Evolutionary conservation across 179 eudicot genomes (phyloP), one percentile per base, ranked within the genome.

Genomic region (Amaranthus tricolor): DNA sequence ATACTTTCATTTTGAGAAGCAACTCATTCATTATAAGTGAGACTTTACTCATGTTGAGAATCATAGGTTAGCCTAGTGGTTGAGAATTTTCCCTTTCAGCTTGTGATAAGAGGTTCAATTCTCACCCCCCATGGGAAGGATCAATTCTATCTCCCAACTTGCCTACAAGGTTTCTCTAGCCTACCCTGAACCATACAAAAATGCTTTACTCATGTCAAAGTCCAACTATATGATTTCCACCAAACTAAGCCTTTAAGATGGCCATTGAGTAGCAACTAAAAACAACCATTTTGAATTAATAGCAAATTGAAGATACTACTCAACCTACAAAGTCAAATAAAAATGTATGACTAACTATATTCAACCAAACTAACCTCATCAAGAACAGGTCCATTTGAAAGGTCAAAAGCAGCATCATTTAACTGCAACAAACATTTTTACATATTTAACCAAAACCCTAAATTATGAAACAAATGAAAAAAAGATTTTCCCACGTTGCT

Each of bases 371-470:
- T 77, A 74, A 93, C 99, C 98, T 95, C 97, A 52, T 87, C 93
- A 50, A 89, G 84, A 54, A 95, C 90, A 1, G 89, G 80, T 40
- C 99, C 99, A 83, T 88, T 95, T 12, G 99, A 93, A 78, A 95
- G 93, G 76, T 95, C 98, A 78, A 95, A 95, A 68, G 99, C 97
- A 6, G 99, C 99, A 87, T 95, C 99, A 79, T 93, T 93, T 68
- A 95, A 85, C 99, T 95, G 78, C 88, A 77, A 50, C 54, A 69
- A 78, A 74, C 74, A 79, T 58, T 57, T 40, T 52, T 58, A 13
- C 78, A 66, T 17, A 67, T 71, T 74, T 45, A 43, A 54, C 44
- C 47, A 64, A 65, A 60, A 56, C 19, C 10, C 10, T 53, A 55
- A 20, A 44, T 8, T 20, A 49, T 9, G 4, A 11, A 8, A 77